Base-by-base conservation (phyloP, 2,329 filamentous ascomycete species). In the Aspergillus cejpii region DNA sequence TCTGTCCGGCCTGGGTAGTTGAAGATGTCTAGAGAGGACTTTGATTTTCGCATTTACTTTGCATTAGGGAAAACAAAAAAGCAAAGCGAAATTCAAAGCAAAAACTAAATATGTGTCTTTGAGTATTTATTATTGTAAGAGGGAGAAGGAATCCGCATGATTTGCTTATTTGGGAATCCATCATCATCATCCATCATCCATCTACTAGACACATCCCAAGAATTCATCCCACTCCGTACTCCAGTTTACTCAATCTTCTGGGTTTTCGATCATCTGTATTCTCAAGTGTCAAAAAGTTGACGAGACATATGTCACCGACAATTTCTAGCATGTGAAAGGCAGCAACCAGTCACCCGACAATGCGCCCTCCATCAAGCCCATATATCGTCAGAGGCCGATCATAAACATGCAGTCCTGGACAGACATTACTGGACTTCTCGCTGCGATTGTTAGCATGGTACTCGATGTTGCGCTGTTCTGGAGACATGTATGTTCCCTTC, bases 401-500 rank as follows among this genome's bases (percentile, higher is more conserved):
- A 37, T 42, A 40, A 42, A 43, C 39, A 63, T 62, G 55, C 45
- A 42, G 33, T 53, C 58, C 37, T 54, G 55, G 50, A 44, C 52
- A 41, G 45, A 51, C 12, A 37, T 66, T 41, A 61, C 56, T 49
- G 49, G 48, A 6, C 39, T 67, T 4, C 34, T 65, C 14, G 47
- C 56, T 27, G 62, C 65, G 10, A 61, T 83, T 46, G 77, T 76
- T 68, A 73, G 72, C 50, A 74, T 85, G 67, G 60, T 84, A 27
- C 61, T 79, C 26, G 80, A 85, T 50, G 79, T 85, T 39, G 65
- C 74, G 47, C 65, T 71, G 34, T 85, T 82, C 61, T 85, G 81
- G 81, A 74, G 75, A 62, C 70, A 73, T 62, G 82, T 84, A 65
- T 52, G 66, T 58, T 45, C 38, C 15, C 29, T 21, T 21, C 17